Evolutionary conservation across 140 eudicot genomes (phyloP).

Genomic region (Bidens hawaiensis): DNA sequence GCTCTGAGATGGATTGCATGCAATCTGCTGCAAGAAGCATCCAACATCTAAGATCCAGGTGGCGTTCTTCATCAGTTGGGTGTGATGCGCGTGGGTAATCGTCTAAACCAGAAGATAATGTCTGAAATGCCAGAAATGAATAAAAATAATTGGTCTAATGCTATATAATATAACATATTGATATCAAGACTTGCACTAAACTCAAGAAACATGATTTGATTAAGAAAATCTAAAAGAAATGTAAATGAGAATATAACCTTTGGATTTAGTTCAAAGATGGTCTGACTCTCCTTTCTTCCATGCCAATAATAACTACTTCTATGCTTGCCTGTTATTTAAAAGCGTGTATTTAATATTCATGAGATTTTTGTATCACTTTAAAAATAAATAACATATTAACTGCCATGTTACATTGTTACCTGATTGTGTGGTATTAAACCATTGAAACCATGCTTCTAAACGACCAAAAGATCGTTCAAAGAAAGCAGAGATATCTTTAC

Average conservation of each 20-base stretch:
- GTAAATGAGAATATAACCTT: constrained; percentile 45
- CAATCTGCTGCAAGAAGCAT: constrained; percentile 97
- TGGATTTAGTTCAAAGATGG: constrained; percentile 87
- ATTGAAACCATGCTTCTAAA: constrained; percentile 96
- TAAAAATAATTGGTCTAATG: constrained; percentile 1
- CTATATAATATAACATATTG: neutral
- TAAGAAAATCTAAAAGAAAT: neutral
- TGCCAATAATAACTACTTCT: constrained; percentile 85
- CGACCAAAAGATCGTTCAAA: constrained; percentile 77
- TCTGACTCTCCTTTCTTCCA: constrained; percentile 75
- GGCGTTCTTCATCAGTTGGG: constrained; percentile 89
- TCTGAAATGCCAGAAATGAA: constrained; percentile 39
- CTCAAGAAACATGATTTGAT: constrained; percentile 13
- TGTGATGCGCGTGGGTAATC: constrained; percentile 99
- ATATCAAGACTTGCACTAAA: neutral
- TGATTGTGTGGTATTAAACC: constrained; percentile 96
- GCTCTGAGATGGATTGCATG: constrained; percentile 72
- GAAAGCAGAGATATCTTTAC: constrained; percentile 57
- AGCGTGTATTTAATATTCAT: too few species aligned
- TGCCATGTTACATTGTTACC: constrained; percentile 34
- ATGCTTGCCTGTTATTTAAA: constrained; percentile 47
- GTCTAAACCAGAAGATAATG: constrained; percentile 92
- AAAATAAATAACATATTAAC: neutral
- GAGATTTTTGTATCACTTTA: too few species aligned
- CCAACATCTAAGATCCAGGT: constrained; percentile 99